A percentile compares a stretch with the other conserved stretches of the same genome.
Evolutionary conservation across 352 stramenopile species (phyloP).

Genomic region (Plasmopara halstedii): DNA sequence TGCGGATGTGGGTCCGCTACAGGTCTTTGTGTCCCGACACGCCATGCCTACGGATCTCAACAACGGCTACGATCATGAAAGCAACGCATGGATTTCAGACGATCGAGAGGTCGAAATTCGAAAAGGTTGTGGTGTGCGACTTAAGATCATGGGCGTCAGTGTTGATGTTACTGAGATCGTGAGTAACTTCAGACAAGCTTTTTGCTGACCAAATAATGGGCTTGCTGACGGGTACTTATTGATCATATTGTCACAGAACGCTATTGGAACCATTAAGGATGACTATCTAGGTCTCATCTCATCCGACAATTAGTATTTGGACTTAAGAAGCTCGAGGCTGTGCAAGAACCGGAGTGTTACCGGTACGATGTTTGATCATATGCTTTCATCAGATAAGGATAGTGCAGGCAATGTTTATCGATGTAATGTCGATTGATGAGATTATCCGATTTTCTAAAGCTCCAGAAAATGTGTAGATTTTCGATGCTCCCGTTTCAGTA

Average conservation of each 20-base stretch:
- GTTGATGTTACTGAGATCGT: slow-evolving; percentile 95
- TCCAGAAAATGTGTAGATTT: slow-evolving; percentile 57
- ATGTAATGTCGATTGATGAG: too few relatives aligned
- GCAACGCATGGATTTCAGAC: slow-evolving; percentile 96
- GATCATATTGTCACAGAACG: slow-evolving; percentile 57
- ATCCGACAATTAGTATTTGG: slow-evolving; percentile 51
- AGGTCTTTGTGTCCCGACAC: slow-evolving; percentile 96
- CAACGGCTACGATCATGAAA: slow-evolving; percentile 94
- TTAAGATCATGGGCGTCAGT: slow-evolving; percentile 96
- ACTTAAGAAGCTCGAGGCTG: slow-evolving; percentile 4
- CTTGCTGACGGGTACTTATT: slow-evolving; percentile 5
- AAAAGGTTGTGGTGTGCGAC: slow-evolving; percentile 90
- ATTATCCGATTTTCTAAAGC: too few relatives aligned
- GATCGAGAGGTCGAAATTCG: slow-evolving; percentile 97
- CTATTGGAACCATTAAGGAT: slow-evolving; percentile 97
- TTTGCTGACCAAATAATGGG: slow-evolving; percentile 1
- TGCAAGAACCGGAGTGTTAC: slow-evolving; percentile 1
- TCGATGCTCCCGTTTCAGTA: slow-evolving; percentile 55
- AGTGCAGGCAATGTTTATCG: too few relatives aligned
- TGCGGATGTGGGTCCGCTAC: slow-evolving; percentile 91
- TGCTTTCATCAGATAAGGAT: background rate
- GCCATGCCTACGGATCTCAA: slow-evolving; percentile 93
- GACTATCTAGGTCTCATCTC: slow-evolving; percentile 97
- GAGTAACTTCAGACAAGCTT: slow-evolving; percentile 2
- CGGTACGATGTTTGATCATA: too few relatives aligned